A percentile compares a stretch with the other conserved stretches of the same genome.
Evolutionary conservation across 495 filamentous ascomycete species (phyloP).

Genomic region (Pseudoneurospora amorphoporcata): DNA sequence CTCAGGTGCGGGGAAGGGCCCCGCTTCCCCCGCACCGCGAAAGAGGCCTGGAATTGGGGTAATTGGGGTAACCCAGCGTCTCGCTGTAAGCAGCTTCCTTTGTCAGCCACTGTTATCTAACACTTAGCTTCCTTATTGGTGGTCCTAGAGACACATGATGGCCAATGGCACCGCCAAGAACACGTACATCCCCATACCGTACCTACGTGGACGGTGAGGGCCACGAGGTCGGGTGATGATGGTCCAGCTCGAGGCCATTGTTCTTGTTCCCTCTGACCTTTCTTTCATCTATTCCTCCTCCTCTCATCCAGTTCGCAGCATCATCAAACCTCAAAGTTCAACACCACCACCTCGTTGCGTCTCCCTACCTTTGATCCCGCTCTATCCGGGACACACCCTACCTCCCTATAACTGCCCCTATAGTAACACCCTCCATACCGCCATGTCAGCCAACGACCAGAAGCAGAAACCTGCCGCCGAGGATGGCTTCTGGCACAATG

Average conservation of each 20-base stretch:
- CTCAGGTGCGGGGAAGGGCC: background rate
- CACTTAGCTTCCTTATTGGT: background rate
- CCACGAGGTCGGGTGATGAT: background rate
- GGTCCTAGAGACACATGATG: background rate
- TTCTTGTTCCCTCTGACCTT: background rate
- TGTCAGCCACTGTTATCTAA: background rate
- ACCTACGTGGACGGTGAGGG: background rate
- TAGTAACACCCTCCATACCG: background rate
- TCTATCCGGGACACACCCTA: background rate
- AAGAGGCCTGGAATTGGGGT: background rate
- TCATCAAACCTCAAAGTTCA: background rate
- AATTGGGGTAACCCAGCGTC: background rate
- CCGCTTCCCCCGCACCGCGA: background rate
- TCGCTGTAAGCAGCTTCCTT: background rate
- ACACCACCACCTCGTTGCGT: background rate
- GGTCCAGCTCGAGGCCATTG: background rate
- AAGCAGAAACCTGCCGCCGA: background rate
- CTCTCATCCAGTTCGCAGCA: background rate
- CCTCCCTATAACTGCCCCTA: background rate
- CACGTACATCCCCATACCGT: background rate
- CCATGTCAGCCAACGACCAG: background rate
- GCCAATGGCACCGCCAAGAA: background rate
- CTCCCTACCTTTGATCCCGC: background rate
- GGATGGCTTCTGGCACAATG: background rate
- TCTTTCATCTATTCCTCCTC: background rate